Percentiles rank a stretch among this genome's conserved stretches.
Evolutionary conservation across 352 stramenopile species (phyloP).

Genomic region (Blastocystis hominis): DNA sequence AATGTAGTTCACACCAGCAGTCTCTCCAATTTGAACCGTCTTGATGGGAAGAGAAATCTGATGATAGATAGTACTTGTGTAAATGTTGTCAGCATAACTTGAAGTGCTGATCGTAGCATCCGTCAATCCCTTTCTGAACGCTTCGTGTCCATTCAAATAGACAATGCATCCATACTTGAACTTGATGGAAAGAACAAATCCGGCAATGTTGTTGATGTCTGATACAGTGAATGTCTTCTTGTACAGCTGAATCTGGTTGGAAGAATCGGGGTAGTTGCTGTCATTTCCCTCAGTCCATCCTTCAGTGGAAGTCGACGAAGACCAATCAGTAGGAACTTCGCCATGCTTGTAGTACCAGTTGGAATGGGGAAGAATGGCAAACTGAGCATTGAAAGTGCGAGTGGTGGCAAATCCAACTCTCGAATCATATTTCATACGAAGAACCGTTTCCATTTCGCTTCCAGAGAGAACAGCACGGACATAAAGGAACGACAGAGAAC

Average conservation of each 20-base stretch:
- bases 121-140: slow-evolving; percentile 10
- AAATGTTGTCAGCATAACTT: too few species aligned
- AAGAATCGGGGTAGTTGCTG: background rate
- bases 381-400: background rate
- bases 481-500: background rate
- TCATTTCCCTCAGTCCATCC: background rate
- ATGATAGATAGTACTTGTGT: background rate
- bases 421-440: background rate
- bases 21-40: too few species aligned
- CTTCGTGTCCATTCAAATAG: slow-evolving; percentile 28
- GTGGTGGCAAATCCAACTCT: background rate
- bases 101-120: background rate
- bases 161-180: slow-evolving; percentile 18
- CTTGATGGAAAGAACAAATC: background rate
- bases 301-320: background rate
- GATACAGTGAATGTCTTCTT: slow-evolving; percentile 35
- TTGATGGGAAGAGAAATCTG: background rate
- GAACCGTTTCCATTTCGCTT: background rate
- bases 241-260: slow-evolving; percentile 36
- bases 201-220: background rate
- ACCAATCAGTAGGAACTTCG: background rate
- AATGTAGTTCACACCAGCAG: background rate
- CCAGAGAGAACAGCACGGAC: background rate
- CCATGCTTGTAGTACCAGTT: background rate
- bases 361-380: background rate